Percentiles rank a stretch among this genome's conserved stretches.
These are phyloP conservation scores for Didymella segeticola DNA, from an alignment of 2,329 filamentous ascomycete genomes.

Conservation along the genomic window DNA sequence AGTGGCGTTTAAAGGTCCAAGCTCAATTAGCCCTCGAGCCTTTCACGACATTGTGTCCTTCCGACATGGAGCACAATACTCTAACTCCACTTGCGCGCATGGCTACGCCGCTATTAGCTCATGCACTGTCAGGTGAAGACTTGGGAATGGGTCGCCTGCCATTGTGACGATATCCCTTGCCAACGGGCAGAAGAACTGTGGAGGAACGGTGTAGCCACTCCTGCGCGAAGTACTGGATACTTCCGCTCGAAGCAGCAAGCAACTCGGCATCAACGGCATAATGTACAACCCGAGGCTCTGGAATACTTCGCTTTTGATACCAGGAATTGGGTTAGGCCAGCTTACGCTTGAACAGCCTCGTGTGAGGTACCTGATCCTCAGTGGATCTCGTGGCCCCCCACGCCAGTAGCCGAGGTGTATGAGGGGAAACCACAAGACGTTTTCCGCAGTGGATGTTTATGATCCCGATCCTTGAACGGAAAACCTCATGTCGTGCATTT, in stretches of 20 bases:
- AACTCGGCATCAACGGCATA: neutral
- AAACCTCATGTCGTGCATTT: neutral
- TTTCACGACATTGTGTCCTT: constrained; percentile 22
- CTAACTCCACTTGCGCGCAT: constrained; percentile 9
- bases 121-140: neutral
- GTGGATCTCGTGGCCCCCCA: constrained; percentile 36
- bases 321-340: constrained; percentile 28
- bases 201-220: neutral
- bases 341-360: constrained; percentile 27
- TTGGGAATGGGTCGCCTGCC: neutral
- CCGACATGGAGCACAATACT: constrained; percentile 1
- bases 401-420: constrained; percentile 30
- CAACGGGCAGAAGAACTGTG: neutral
- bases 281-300: neutral
- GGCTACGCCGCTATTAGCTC: neutral
- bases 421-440: constrained; percentile 22
- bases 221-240: neutral
- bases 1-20: constrained; percentile 27
- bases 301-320: constrained; percentile 38
- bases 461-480: neutral
- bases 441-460: constrained; percentile 14
- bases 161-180: neutral
- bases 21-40: constrained; percentile 23
- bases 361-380: constrained; percentile 42
- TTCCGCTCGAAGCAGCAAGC: neutral